phyloP scores from a whole-genome alignment of 164 flowering plant genomes.

The Vitis rotundifolia region DNA sequence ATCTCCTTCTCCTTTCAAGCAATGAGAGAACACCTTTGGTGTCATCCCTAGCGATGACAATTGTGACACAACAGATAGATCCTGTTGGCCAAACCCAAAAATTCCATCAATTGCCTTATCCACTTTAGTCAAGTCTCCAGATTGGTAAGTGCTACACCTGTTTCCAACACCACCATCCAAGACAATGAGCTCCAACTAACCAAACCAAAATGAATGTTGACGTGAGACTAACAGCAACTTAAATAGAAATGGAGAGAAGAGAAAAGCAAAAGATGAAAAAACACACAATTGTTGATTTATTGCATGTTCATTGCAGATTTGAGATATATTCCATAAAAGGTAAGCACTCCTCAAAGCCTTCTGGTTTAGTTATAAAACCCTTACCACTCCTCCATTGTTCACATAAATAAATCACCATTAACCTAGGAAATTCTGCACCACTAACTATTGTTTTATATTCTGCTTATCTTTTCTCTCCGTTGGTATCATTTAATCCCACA shows the following conservation, averaged over 20 bases:
- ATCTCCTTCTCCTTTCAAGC: slow-evolving; percentile 64
- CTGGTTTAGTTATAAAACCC: too few relatives aligned
- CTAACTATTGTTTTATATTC: background rate
- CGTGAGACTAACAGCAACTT: background rate
- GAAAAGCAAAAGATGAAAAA: background rate
- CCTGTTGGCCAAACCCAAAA: slow-evolving; percentile 67
- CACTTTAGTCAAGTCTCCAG: slow-evolving; percentile 63
- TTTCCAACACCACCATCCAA: slow-evolving; percentile 11
- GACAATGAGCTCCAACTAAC: background rate
- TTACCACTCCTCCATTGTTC: background rate
- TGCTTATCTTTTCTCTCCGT: background rate
- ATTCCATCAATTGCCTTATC: slow-evolving; percentile 73
- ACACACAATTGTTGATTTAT: background rate
- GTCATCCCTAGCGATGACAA: slow-evolving; percentile 60
- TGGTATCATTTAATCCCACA: background rate
- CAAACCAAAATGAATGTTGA: background rate
- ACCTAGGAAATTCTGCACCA: too few relatives aligned
- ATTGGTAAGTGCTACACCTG: slow-evolving; percentile 66
- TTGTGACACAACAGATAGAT: slow-evolving; percentile 63
- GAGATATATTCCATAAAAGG: too few relatives aligned
- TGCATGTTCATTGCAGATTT: too few relatives aligned
- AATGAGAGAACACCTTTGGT: slow-evolving; percentile 70
- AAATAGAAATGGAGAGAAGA: background rate
- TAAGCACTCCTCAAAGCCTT: too few relatives aligned
- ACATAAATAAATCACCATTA: too few relatives aligned